Evolutionary conservation across 805 yeast species (phyloP), one percentile per base, ranked within the genome.

Genomic region (Metschnikowia dekortorum): DNA sequence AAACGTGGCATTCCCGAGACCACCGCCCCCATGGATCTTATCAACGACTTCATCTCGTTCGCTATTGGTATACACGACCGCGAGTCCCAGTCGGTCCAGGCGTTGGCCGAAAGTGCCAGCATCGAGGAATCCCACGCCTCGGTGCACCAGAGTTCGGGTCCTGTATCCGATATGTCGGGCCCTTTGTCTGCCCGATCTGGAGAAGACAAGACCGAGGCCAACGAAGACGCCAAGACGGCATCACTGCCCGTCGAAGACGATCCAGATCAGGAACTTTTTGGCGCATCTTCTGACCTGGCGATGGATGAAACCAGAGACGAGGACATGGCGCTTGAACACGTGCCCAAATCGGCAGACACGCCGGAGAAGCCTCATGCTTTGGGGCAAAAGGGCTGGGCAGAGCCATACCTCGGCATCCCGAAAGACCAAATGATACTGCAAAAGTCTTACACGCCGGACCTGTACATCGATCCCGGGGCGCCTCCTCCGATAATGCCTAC

Each of bases 391-490:
- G 29, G n/a, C 13, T 10, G 33, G 16, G 31, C n/a, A 7, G 43
- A 18, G 31, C 37, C 65, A 1, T 64, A 60, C 44, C 58, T 79
- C 53, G 83, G 82, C 59, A 79, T 81, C 39, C 85, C 86, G 0
- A 70, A 77, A 46, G 80, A 80, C 51, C 81, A 82, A 57, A 82
- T 82, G 77, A 79, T 83, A 8, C 46, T 44, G 42, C 35, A 39
- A 11, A 42, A 45, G 11, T 47, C 52, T 11, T n/a, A 37, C 13
- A 47, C 47, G 13, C 56, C 60, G 1, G 49, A 42, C 8, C 53
- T 57, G 4, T 86, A 86, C 57, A 80, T 74, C 44, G 95, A 87
- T 62, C 95, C 95, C 0, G 95, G 95, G 40, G 95, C 95, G 0
- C 95, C 95, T 3, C 69, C 83, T 2, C 92, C 95, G 1, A 56